These are phyloP conservation scores for Rhododendron vialii DNA, from an alignment of 148 eudicot species.

Conservation along the genomic window DNA sequence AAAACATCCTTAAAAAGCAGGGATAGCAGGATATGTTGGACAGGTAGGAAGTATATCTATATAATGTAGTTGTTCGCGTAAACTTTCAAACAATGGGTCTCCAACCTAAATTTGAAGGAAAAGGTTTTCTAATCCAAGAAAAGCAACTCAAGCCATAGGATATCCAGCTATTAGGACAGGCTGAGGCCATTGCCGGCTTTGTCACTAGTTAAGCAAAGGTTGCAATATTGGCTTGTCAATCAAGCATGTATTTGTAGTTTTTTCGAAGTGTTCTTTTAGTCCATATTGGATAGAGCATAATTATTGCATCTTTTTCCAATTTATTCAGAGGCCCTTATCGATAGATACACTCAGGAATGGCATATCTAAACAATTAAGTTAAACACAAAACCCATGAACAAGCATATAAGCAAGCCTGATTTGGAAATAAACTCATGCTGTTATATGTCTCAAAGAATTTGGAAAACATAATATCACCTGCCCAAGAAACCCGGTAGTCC, in stretches of 20 bases:
- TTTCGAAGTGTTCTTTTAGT: background rate
- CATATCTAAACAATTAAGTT: background rate
- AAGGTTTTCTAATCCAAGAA: background rate
- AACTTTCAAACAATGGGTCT: background rate
- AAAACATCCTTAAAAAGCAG: background rate
- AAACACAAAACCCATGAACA: background rate
- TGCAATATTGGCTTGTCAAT: background rate
- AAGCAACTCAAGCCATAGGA: background rate
- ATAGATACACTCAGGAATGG: background rate
- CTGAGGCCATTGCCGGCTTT: background rate
- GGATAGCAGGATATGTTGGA: background rate
- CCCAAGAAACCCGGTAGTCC: slow-evolving; percentile 93
- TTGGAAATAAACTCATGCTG: background rate
- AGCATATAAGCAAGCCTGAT: background rate
- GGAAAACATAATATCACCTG: slow-evolving; percentile 46
- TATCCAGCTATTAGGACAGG: background rate
- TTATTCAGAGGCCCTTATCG: background rate
- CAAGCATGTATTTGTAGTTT: background rate
- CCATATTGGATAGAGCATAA: background rate
- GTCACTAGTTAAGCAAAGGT: background rate
- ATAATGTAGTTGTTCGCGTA: background rate
- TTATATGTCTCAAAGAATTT: background rate
- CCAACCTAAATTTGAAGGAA: background rate
- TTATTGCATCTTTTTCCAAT: slow-evolving; percentile 2
- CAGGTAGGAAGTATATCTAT: background rate